Evolutionary conservation across 345 rosid species (phyloP).

Genomic region (Camelina laxa): DNA sequence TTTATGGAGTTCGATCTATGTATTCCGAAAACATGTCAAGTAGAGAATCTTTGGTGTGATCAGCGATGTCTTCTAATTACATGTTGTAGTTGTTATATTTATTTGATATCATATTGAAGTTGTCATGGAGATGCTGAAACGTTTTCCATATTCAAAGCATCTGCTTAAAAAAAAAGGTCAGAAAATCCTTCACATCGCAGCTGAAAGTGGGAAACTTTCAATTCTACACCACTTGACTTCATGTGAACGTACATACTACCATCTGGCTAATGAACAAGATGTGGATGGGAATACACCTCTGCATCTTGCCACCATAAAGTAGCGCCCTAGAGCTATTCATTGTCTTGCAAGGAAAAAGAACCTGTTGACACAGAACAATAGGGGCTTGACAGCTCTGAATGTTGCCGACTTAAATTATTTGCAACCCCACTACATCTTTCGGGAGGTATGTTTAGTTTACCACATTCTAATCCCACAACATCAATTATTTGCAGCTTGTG

Average conservation of each 20-base stretch:
- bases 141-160: background rate
- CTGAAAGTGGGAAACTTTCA: background rate
- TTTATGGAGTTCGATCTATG: background rate
- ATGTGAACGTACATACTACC: no score
- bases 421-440: no score
- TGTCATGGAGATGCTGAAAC: background rate
- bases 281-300: background rate
- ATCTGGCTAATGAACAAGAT: background rate
- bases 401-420: no score
- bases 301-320: background rate
- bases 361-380: no score
- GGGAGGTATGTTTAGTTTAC: no score
- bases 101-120: background rate
- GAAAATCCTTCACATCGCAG: conserved; percentile 16
- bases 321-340: background rate
- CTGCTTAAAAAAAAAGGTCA: background rate
- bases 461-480: no score
- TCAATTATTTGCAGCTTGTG: no score
- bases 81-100: no score
- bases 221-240: background rate
- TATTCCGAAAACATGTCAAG: background rate
- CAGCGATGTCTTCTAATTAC: no score
- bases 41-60: conserved; percentile 1
- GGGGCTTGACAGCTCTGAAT: no score
- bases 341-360: no score